Evolutionary conservation across 2,329 filamentous ascomycete genomes (phyloP), one percentile per base, ranked within the genome.

Genomic region (Raffaelea albimanens): DNA sequence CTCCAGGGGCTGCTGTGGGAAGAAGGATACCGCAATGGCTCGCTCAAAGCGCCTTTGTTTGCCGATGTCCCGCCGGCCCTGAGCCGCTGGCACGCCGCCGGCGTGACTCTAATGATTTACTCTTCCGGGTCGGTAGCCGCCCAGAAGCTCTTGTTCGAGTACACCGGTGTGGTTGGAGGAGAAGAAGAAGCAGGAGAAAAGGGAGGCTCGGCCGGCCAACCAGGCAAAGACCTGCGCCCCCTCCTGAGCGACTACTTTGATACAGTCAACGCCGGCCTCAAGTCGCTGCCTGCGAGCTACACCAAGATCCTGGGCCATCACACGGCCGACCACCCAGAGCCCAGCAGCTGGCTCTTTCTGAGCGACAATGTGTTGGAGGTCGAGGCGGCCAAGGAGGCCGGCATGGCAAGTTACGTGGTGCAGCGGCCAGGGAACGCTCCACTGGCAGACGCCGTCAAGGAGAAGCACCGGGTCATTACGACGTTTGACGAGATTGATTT

Each of bases 1-100:
- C 77, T 91, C 40, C 86, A 93, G 67, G 84, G 87, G 56, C 81
- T 86, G 57, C 74, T 93, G 38, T 93, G 86, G 86, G 71, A 80
- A 58, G 74, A 74, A 36, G 87, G 87, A 50, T 93, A 91, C 66
- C 70, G 72, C 51, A 76, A 74, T 45, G 85, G 85, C 46, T 72
- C 79, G 52, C 75, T 91, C 53, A 75, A 76, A 52, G 85, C 85
- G 22, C 83, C 84, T 10, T 70, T 93, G 50, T 93, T 88, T 61
- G 67, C 75, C 4, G 87, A 93, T 58, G 86, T 91, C 18, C 68
- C 77, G n/a, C 73, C 78, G 9, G 74, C 75, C 53, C 69, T 89
- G 52, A 64, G 69, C 46, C 56, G 67, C 40, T 89, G 85, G 78
- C 70, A 74, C 47, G 61, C 64, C 16, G 63, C 69, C 25, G 75